Conservation (phyloP, 176 grass and related monocot species). For the Rhynchospora tenuis region DNA sequence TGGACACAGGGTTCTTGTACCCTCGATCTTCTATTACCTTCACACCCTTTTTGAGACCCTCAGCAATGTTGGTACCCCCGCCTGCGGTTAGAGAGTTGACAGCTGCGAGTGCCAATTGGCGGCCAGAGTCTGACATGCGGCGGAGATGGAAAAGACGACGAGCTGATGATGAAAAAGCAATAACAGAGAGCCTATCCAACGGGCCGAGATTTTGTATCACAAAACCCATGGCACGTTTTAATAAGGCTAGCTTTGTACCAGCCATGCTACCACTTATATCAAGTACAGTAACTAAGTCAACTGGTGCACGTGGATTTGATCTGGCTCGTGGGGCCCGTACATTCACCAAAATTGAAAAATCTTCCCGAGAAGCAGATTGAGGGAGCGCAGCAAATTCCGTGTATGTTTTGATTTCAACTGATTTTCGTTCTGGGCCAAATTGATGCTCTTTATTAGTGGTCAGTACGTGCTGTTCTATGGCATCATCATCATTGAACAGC, state of each 20-base stretch:
- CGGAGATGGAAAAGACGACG: conserved; percentile 65
- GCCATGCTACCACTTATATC: conserved; percentile 96
- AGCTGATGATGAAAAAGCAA: conserved; percentile 81
- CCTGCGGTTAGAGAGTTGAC: conserved; percentile 63
- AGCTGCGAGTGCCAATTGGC: conserved; percentile 58
- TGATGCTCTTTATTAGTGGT: conserved; percentile 24
- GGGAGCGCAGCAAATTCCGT: conserved; percentile 60
- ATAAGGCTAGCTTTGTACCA: conserved; percentile 73
- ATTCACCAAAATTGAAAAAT: conserved; percentile 75
- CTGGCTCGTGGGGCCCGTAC: conserved; percentile 55
- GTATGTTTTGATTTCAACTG: conserved; percentile 57
- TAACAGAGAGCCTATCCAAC: conserved; percentile 81
- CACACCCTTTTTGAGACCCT: conserved; percentile 66
- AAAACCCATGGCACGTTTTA: conserved; percentile 94
- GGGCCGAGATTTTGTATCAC: conserved; percentile 89
- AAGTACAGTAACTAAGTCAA: conserved; percentile 88
- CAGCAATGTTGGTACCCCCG: conserved; percentile 87
- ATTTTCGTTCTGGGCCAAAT: conserved; percentile 30
- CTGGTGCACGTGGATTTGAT: conserved; percentile 51
- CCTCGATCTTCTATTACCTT: conserved; percentile 80
- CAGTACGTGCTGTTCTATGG: conserved; percentile 32
- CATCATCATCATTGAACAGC: conserved; percentile 82
- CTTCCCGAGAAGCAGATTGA: conserved; percentile 35
- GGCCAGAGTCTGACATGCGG: conserved; percentile 71
- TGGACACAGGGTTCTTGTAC: conserved; percentile 75